Base-by-base conservation (phyloP, 805 yeast genomes). In the Candida fluviatilis region DNA sequence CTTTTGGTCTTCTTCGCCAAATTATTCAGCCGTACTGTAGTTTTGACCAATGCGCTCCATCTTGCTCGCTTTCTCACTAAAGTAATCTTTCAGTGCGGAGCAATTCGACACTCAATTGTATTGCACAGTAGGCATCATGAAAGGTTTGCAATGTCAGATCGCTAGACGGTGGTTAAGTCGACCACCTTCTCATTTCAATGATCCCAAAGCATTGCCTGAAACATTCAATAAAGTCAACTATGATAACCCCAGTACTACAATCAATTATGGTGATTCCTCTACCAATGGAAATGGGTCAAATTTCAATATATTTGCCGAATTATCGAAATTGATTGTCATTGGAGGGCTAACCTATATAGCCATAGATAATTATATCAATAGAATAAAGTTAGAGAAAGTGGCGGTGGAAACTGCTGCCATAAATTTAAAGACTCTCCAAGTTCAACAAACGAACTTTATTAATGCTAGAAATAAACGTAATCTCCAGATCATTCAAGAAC, bases 401-500 rank as follows among this genome's bases (percentile, higher is more conserved):
- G 50, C 51, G 28, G 53, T 48, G 16, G 72, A 66, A 41, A 53
- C 66, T 16, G 54, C 64, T 3, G 62, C 69, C 15, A 57, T 66
- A 23, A 62, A 66, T 43, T 37, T 61, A 26, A 63, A 66, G 37
- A 58, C 67, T 1, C 47, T 66, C 34, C 69, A 66, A 42, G 49
- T 62, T 12, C 71, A 68, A 40, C 76, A 78, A 49, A 65, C 69
- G 31, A 75, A 73, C 47, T 71, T 70, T 52, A 66, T 72, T 34
- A 69, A 66, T 19, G 74, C 72, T 32, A 64, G 75, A 41, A 75
- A 74, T 58, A 73, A 73, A 51, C 62, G 74, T 36, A 82, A 77
- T 36, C 46, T 73, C 10, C 76, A 73, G 45, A 59, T 73, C n/a
- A 49, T 76, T 19, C 71, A 75, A 43, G 82, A 77, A 44, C 59